Base-by-base conservation (phyloP, 495 filamentous ascomycete species). In the Penicillium simplicissimum region DNA sequence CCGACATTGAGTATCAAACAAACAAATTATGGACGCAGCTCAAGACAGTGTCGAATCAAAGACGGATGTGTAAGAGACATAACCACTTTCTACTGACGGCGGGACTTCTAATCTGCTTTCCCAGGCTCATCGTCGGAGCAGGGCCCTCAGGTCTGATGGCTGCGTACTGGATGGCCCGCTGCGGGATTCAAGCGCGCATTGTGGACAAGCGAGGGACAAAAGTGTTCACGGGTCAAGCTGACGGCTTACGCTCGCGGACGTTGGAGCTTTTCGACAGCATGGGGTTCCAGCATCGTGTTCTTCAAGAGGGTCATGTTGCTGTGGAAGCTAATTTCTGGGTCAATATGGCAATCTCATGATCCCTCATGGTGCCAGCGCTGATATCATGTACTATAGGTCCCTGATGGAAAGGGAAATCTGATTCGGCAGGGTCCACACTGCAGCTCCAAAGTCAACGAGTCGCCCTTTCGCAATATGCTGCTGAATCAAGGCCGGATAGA, bases 241-340 rank as follows among this genome's bases (percentile, higher is more conserved):
- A 89, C 67, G 86, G 87, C 10, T 67, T 87, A 19, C 75, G 82
- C 61, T 69, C 74, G 34, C 80, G 87, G n/a, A 87, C 79, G 5
- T 65, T 87, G 14, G 87, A 89, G 67, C 82, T 89, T 14, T 84
- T 90, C 25, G 87, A 91, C 56, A 85, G 83, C 57, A 85, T 90
- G 64, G 87, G 85, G 7, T 82, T 90, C 57, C 82, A 75, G 3
- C 82, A 89, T 57, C 77, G 82, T 15, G 81, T 81, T 8, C 82
- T 79, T 76, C 83, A 86, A 42, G 88, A 90, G 61, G 76, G 79
- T 9, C 82, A 85, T 66, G 78, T 84, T 58, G 79, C 84, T 74
- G 60, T 73, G 8, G 71, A 76, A 42, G 68, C 71, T 15, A 71
- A 71, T 49, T 66, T 77, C 25, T 81, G 78, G 78, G 73, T 76